Evolutionary conservation across 1,284 basidiomycete genomes (phyloP).

Genomic region (Ganoderma multipileum): DNA sequence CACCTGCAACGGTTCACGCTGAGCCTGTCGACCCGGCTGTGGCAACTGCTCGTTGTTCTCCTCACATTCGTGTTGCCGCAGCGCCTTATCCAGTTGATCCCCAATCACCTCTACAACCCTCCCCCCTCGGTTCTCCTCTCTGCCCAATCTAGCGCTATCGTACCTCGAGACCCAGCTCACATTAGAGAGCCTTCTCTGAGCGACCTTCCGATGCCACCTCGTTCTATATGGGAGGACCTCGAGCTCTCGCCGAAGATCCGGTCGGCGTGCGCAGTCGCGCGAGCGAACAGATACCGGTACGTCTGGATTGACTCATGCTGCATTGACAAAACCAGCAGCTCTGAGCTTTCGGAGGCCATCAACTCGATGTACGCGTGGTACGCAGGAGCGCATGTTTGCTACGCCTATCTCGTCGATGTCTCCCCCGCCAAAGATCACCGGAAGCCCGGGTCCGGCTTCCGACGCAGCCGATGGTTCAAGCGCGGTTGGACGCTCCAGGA

Average conservation of each 20-base stretch:
- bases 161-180: no score
- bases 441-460: no score
- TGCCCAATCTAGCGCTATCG: not conserved
- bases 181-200: not conserved
- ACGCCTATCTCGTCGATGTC: not conserved
- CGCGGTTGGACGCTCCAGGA: no score
- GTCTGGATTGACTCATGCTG: not conserved
- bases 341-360: no score
- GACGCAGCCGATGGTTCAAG: no score
- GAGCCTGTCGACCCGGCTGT: no score
- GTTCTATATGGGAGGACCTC: not conserved
- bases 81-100: no score
- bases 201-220: not conserved
- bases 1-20: not conserved
- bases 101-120: no score
- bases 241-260: not conserved
- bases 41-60: no score
- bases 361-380: not conserved
- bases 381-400: not conserved
- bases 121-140: no score
- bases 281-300: not conserved
- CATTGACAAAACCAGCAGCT: not conserved
- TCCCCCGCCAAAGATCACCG: no score
- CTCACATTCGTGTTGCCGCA: no score
- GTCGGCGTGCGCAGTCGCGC: not conserved